Percentiles rank a stretch among this genome's conserved stretches.
Conservation (phyloP, 176 grass and related monocot species). For the Cenchrus purpureus region DNA sequence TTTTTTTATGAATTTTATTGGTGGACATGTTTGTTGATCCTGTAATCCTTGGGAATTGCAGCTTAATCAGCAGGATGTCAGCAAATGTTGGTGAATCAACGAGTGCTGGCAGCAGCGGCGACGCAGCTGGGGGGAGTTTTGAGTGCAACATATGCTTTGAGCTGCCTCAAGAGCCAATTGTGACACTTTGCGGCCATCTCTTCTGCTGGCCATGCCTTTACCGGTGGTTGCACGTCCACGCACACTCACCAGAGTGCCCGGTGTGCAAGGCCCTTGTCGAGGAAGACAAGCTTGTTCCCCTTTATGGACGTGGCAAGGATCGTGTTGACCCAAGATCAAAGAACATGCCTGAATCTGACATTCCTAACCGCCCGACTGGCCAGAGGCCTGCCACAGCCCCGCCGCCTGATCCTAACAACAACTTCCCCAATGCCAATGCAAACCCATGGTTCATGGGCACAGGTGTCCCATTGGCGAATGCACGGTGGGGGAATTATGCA, state of each 20-base stretch:
- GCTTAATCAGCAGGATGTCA: slow-evolving; percentile 48
- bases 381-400: slow-evolving; percentile 81
- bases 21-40: not conserved
- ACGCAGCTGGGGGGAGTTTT: slow-evolving; percentile 61
- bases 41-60: slow-evolving; percentile 23
- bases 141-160: slow-evolving; percentile 99
- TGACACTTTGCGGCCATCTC: slow-evolving; percentile 90
- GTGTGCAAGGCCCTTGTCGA: slow-evolving; percentile 94
- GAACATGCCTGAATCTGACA: slow-evolving; percentile 66
- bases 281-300: slow-evolving; percentile 90
- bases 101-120: slow-evolving; percentile 44
- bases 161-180: slow-evolving; percentile 83
- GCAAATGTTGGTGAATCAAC: slow-evolving; percentile 59
- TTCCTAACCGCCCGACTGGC: slow-evolving; percentile 79
- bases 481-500: slow-evolving; percentile 73
- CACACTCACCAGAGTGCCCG: slow-evolving; percentile 82
- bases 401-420: slow-evolving; percentile 60
- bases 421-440: slow-evolving; percentile 43
- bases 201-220: slow-evolving; percentile 97
- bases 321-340: slow-evolving; percentile 82
- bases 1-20: slow-evolving; percentile 15
- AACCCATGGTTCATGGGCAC: slow-evolving; percentile 71
- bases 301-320: slow-evolving; percentile 89
- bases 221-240: slow-evolving; percentile 77
- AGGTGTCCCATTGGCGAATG: slow-evolving; percentile 49